Evolutionary conservation across 2,329 filamentous ascomycete genomes (phyloP), one percentile per base, ranked within the genome.

Genomic region (Xylariaceae sp.): DNA sequence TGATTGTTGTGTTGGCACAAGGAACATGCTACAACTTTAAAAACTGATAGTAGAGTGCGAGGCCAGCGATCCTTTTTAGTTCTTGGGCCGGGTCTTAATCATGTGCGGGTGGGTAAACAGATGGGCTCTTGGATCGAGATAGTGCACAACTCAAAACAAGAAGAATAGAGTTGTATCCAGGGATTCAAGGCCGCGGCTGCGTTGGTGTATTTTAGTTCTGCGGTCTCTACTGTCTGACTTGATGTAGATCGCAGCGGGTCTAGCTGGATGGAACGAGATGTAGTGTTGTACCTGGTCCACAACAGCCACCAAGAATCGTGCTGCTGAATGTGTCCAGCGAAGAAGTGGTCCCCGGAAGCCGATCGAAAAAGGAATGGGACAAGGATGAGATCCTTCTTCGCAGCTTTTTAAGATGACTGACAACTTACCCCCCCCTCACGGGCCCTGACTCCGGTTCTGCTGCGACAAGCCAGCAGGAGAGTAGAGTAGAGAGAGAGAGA

Each of bases 151-250:
- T 63, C 61, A 61, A 60, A 64, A 60, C 64, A 62, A 66, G 62
- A 68, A 64, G 52, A 61, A 61, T 65, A 65, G 64, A 68, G 67
- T 67, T 70, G 66, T 60, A 65, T 64, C 62, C 63, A 63, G 59
- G 60, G 56, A 49, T 61, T 55, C 47, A 12, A 57, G 61, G 61
- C 61, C 65, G 70, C 68, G 67, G 69, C 68, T 66, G 61, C 58
- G 64, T 64, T 67, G 67, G 67, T 65, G 67, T 71, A 70, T 72
- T 70, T 70, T 61, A 70, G 70, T 57, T 46, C 64, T 64, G 66
- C 64, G 64, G 67, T 64, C 59, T 61, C 61, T 65, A 60, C 59
- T 63, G 58, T 55, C 62, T 62, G 61, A 65, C 60, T 46, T 65
- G 67, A 67, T 64, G 70, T 65, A 62, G 68, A 67, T 67, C 67